Evolutionary conservation across 495 filamentous ascomycete genomes (phyloP).

Genomic region (Annulohypoxylon bovei): DNA sequence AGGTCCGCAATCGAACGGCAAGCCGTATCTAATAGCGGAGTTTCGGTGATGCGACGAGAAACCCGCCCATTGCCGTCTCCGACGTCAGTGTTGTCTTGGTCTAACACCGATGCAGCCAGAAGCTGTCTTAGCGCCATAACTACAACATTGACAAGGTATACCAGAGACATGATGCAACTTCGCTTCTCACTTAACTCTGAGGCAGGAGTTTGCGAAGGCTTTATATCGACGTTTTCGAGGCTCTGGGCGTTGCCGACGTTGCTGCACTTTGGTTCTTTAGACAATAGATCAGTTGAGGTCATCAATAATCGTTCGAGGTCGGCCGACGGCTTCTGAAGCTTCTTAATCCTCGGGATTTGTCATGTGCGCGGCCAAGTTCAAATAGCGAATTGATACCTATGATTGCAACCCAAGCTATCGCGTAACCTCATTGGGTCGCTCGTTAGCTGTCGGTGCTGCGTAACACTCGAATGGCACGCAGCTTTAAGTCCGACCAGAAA

Average conservation of each 20-base stretch:
- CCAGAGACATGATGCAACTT: conserved; percentile 21
- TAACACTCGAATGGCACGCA: conserved; percentile 14
- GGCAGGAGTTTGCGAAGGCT: conserved; percentile 39
- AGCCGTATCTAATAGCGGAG: background rate
- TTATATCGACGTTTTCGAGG: conserved; percentile 16
- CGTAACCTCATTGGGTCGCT: conserved; percentile 13
- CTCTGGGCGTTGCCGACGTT: background rate
- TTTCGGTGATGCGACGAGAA: conserved; percentile 7
- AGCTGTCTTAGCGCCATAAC: conserved; percentile 9
- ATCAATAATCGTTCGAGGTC: conserved; percentile 38
- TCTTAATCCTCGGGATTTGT: conserved; percentile 41
- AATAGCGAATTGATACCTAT: conserved; percentile 39
- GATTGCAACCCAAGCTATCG: conserved; percentile 33
- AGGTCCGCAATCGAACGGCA: conserved; percentile 5
- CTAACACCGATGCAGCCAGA: conserved; percentile 19
- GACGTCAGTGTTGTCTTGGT: conserved; percentile 4
- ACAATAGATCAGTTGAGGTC: conserved; percentile 31
- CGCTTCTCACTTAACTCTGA: background rate
- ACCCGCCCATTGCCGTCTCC: conserved; percentile 18
- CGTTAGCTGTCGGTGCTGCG: conserved; percentile 11
- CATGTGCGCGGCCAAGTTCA: conserved; percentile 30
- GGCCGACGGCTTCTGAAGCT: conserved; percentile 31
- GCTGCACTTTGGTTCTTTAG: conserved; percentile 6
- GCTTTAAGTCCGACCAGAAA: conserved; percentile 21
- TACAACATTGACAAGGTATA: background rate